Conservation (phyloP, 257 asterid genomes). For the Solanum habrochaites region DNA sequence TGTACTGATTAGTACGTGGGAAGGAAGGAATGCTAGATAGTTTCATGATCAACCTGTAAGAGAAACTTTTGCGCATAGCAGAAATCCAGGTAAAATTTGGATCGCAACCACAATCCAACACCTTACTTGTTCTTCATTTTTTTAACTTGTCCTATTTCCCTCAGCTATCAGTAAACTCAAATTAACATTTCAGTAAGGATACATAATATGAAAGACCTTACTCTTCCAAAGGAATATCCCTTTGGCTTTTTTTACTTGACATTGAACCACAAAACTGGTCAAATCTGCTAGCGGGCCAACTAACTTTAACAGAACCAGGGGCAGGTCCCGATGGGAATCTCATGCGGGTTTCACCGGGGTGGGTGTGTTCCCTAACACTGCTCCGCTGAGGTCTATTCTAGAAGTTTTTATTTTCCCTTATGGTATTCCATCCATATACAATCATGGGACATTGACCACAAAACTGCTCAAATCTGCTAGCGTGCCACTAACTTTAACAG, state of each 20-base stretch:
- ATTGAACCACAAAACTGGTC: constrained; percentile 25
- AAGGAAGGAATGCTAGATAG: background rate
- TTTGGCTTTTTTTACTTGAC: constrained; percentile 48
- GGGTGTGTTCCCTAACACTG: no score
- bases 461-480: constrained; percentile 46
- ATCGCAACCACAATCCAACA: no score
- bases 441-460: constrained; percentile 22
- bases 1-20: background rate
- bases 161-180: background rate
- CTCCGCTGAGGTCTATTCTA: no score
- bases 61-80: background rate
- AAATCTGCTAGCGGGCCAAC: constrained; percentile 56
- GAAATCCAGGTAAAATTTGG: background rate
- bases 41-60: background rate
- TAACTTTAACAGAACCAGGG: constrained; percentile 42
- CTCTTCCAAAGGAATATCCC: constrained; percentile 63
- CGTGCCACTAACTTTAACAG: constrained; percentile 42
- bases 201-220: constrained; percentile 19
- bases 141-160: no score
- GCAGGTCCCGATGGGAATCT: constrained; percentile 55
- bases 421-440: no score
- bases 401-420: no score
- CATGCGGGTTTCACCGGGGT: no score
- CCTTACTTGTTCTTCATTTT: no score
- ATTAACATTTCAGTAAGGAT: background rate